These are phyloP conservation scores for Agrocybe pediades DNA, from an alignment of 768 basidiomycete genomes.

Conservation along the genomic window DNA sequence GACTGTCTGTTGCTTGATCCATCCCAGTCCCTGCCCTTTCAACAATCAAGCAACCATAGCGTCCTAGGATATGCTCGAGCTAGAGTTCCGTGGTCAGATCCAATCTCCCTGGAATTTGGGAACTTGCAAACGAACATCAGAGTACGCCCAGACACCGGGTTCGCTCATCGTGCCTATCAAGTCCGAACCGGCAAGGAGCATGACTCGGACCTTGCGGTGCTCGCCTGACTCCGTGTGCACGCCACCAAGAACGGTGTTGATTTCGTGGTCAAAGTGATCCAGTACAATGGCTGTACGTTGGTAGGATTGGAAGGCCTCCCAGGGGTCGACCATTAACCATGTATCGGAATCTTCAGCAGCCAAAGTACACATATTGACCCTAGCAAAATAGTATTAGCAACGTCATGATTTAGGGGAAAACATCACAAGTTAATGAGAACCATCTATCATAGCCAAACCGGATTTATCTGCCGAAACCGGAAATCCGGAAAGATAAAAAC, in stretches of 20 bases:
- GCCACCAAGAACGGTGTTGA: constrained; percentile 86
- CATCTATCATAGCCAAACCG: constrained; percentile 19
- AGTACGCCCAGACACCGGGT: constrained; percentile 95
- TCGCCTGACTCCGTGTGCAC: constrained; percentile 74
- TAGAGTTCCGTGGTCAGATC: constrained; percentile 29
- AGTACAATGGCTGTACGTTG: constrained; percentile 96
- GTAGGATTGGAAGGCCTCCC: constrained; percentile 96
- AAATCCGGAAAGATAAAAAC: constrained; percentile 14
- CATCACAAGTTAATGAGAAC: constrained; percentile 16
- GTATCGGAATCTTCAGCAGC: constrained; percentile 88
- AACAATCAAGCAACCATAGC: constrained; percentile 93
- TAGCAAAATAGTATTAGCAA: constrained; percentile 35
- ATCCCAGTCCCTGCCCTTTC: constrained; percentile 94
- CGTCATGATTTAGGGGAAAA: constrained; percentile 16
- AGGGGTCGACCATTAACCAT: constrained; percentile 97
- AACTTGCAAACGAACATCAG: constrained; percentile 69
- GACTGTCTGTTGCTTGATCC: constrained; percentile 75
- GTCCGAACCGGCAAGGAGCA: constrained; percentile 98
- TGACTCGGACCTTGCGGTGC: constrained; percentile 75
- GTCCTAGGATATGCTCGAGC: constrained; percentile 95
- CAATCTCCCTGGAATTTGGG: not conserved
- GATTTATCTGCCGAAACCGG: constrained; percentile 23
- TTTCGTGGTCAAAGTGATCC: constrained; percentile 95
- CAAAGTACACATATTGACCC: constrained; percentile 85
- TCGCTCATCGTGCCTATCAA: constrained; percentile 98